Percentiles rank a stretch among this genome's conserved stretches.
Conservation (phyloP, 306 rosid genomes). For the Acacia acuminata region DNA sequence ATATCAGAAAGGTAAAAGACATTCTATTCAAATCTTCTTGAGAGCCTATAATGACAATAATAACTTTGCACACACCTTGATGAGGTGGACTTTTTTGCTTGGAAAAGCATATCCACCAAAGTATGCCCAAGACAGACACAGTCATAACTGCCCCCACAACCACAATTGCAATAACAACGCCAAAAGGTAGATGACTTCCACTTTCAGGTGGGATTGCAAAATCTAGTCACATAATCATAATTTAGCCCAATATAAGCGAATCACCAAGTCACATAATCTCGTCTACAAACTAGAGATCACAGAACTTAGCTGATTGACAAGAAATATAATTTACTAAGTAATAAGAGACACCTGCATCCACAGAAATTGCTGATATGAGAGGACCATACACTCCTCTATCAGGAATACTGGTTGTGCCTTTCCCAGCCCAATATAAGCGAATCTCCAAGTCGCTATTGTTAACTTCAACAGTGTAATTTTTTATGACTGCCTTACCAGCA, state of each 20-base stretch:
- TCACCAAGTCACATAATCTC: too few relatives aligned
- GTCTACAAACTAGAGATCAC: neutral
- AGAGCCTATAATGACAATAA: neutral
- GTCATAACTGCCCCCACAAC: neutral
- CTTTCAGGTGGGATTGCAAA: neutral
- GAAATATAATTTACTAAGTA: neutral
- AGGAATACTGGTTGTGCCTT: neutral
- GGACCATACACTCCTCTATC: neutral
- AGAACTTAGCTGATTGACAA: neutral
- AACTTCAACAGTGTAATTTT: neutral
- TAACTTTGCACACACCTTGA: neutral
- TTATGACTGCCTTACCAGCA: neutral
- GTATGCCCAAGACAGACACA: neutral
- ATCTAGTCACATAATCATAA: neutral
- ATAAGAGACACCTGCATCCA: neutral
- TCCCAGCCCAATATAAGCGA: neutral
- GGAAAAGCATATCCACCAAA: neutral
- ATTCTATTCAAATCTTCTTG: neutral
- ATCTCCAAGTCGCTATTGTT: slow-evolving; percentile 29
- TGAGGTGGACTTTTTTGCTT: neutral
- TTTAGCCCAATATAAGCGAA: too few relatives aligned
- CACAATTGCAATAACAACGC: neutral
- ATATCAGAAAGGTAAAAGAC: neutral
- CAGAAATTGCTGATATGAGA: neutral
- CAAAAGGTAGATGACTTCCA: neutral